Conservation (phyloP, 176 grass and related monocot species). For the Rhynchospora tenuis region DNA sequence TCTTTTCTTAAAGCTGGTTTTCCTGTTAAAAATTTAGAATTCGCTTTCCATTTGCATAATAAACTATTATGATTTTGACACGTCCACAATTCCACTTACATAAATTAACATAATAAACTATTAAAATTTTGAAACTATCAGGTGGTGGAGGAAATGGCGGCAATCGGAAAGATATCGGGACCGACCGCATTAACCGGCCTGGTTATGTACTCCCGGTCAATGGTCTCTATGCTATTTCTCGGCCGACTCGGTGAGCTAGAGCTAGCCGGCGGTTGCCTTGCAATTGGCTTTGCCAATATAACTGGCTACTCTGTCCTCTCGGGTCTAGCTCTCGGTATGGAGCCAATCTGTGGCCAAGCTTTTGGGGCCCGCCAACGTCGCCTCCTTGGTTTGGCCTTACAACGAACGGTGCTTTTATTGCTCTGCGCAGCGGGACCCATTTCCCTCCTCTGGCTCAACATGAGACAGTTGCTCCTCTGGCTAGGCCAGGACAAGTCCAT, state of each 20-base stretch:
- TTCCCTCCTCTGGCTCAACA: conserved; percentile 19
- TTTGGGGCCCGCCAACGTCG: conserved; percentile 60
- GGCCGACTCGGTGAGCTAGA: conserved; percentile 65
- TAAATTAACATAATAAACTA: not conserved
- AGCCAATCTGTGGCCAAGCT: conserved; percentile 95
- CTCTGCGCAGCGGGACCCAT: conserved; percentile 32
- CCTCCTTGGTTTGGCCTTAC: conserved; percentile 70
- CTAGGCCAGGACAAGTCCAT: conserved; percentile 69
- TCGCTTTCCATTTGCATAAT: not conserved
- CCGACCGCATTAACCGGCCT: conserved; percentile 79
- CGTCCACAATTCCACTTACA: conserved; percentile 8
- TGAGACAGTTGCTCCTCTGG: conserved; percentile 28
- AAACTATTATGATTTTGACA: not conserved
- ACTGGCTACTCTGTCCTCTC: conserved; percentile 94
- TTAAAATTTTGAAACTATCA: conserved; percentile 20
- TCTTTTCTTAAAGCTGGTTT: not conserved
- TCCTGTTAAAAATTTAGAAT: not conserved
- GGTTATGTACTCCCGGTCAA: conserved; percentile 75
- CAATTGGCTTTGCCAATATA: conserved; percentile 92
- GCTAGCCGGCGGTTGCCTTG: conserved; percentile 76
- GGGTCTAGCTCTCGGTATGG: conserved; percentile 85
- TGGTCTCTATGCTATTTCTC: conserved; percentile 97
- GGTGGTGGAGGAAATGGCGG: conserved; percentile 62
- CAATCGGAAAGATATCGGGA: conserved; percentile 70
- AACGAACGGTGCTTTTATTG: conserved; percentile 74